phyloP scores from a whole-genome alignment of 192 early-diverging fungal genomes.

The Thoreauomyces humboldtii region DNA sequence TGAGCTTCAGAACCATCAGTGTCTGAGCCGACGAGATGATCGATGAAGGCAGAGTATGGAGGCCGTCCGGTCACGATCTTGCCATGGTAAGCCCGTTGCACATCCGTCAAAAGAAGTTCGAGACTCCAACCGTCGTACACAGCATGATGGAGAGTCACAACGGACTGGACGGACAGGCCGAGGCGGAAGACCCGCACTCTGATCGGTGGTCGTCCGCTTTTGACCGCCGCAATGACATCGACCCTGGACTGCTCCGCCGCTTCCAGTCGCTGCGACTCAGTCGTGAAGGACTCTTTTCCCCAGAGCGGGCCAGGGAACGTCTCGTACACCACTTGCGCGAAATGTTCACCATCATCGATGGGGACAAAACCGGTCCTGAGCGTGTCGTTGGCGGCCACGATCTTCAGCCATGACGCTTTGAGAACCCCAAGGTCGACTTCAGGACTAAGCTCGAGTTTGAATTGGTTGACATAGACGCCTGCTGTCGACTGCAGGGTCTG shows the following conservation, averaged over 20 bases:
- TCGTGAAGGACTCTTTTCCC: too few species aligned
- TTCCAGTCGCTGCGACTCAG: too few species aligned
- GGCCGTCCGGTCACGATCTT: background rate
- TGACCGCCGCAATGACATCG: too few species aligned
- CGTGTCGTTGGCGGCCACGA: slow-evolving; percentile 9
- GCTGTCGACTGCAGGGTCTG: slow-evolving; percentile 2
- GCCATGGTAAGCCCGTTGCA: slow-evolving; percentile 3
- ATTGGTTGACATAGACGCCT: background rate
- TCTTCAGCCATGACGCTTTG: background rate
- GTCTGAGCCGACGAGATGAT: background rate
- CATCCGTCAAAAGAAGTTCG: slow-evolving; percentile 23
- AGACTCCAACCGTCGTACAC: slow-evolving; percentile 33
- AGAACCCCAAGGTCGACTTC: slow-evolving; percentile 5
- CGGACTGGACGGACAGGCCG: too few species aligned
- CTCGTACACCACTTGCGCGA: slow-evolving; percentile 24
- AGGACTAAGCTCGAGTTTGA: background rate
- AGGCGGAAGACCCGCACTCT: too few species aligned
- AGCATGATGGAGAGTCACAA: slow-evolving; percentile 33
- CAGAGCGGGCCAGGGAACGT: background rate
- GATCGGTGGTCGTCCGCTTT: too few species aligned
- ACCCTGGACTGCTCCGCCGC: too few species aligned
- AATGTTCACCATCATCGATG: background rate
- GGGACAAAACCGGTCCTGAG: slow-evolving; percentile 25
- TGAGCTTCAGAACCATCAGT: background rate
- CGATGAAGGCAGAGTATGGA: background rate